phyloP scores from a whole-genome alignment of 2,329 filamentous ascomycete species.

The Annulohypoxylon truncatum region DNA sequence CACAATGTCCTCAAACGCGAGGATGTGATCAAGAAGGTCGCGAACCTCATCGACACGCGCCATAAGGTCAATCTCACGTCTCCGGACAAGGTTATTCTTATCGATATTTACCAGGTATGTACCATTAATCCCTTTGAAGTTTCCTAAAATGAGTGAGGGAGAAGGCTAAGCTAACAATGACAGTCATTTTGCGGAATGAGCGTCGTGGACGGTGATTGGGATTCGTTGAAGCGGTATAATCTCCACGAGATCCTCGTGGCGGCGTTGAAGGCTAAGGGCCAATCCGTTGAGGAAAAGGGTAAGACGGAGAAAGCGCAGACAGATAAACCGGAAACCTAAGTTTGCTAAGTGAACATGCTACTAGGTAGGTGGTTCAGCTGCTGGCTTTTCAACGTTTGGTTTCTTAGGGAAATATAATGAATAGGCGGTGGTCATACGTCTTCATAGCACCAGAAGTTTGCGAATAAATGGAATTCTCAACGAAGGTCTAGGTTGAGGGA shows the following conservation, averaged over 20 bases:
- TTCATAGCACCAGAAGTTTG: background rate
- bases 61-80: conserved; percentile 82
- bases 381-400: background rate
- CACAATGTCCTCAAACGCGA: conserved; percentile 76
- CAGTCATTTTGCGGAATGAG: conserved; percentile 83
- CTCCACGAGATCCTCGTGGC: conserved; percentile 76
- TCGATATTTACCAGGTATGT: conserved; percentile 81
- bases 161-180: conserved; percentile 33
- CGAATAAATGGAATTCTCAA: background rate
- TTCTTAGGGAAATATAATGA: background rate
- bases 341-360: background rate
- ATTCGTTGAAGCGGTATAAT: conserved; percentile 80
- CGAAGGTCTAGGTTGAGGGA: background rate
- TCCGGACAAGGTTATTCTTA: conserved; percentile 82
- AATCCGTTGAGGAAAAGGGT: background rate
- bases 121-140: background rate
- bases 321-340: background rate
- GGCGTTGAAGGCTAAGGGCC: conserved; percentile 41
- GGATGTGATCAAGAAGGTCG: conserved; percentile 77
- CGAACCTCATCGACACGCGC: conserved; percentile 69
- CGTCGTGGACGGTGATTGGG: conserved; percentile 80
- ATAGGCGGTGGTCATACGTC: no score
- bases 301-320: conserved; percentile 1
- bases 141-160: background rate
- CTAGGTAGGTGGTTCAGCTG: background rate